Evolutionary conservation across 768 basidiomycete species (phyloP), one percentile per base, ranked within the genome.

Genomic region (Suillus cothurnatus): DNA sequence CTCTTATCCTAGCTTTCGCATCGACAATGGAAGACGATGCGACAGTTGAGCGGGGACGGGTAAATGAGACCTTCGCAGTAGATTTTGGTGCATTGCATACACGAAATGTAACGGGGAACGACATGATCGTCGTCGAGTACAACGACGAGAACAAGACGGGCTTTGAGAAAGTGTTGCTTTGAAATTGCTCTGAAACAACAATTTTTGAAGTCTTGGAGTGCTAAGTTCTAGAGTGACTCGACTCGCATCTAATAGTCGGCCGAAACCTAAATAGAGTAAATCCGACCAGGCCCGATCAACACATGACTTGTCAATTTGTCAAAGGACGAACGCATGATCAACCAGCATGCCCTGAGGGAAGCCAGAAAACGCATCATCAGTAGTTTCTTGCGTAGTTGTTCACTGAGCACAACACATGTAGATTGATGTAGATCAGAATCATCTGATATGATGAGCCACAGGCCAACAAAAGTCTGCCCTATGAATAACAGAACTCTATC

Each of bases 1-100:
- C 92, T 71, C 86, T 81, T 61, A 94, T 90, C 78, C 92, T 87
- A 59, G 86, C 86, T 80, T 91, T 93, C 50, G 93, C 93, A 52
- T 95, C 93, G 64, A 90, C 73, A 74, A 91, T 89, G 17, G 88
- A 86, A 55, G 79, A 68, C 36, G 80, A 68, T 12, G 83, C 79
- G 60, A 78, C 78, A 9, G 87, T 86, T 1, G 87, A 88, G 66
- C 81, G 80, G 59, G 81, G 80, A 69, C 88, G 80, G 14, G 79
- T 73, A 65, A 85, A 81, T 36, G 80, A 75, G 19, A 31, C 66
- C 12, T 69, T 65, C 45, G 73, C 65, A 8, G 71, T 67, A n/a
- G 70, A 69, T 73, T 79, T 81, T 67, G 74, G 73, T 55, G 83
- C 79, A 69, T 78, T 66, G 41, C 77, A 74, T 31, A 76, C 77